Conservation (phyloP, 495 filamentous ascomycete species). For the Aspergillus leporis region DNA sequence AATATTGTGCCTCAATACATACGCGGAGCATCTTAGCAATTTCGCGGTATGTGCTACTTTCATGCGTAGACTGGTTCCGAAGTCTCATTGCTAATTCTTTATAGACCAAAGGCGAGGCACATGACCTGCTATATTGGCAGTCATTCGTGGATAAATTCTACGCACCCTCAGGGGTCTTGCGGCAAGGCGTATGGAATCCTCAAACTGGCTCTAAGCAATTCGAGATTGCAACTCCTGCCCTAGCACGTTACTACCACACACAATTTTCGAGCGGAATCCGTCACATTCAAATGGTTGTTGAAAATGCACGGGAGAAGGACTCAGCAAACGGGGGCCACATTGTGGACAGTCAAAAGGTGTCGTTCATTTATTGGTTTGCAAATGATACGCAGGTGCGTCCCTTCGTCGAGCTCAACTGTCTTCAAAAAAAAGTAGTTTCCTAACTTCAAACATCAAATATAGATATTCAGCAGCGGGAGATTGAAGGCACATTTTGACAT, state of each 20-base stretch:
- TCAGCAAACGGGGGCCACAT: conserved; percentile 61
- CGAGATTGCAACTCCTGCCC: conserved; percentile 70
- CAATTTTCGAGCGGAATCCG: conserved; percentile 82
- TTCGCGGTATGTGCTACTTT: conserved; percentile 53
- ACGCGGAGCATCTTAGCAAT: conserved; percentile 68
- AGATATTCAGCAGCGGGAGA: conserved; percentile 65
- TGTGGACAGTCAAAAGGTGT: conserved; percentile 62
- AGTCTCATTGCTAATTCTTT: conserved; percentile 21
- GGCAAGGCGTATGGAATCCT: conserved; percentile 57
- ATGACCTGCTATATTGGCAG: conserved; percentile 71
- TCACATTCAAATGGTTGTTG: conserved; percentile 74
- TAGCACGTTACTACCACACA: conserved; percentile 79
- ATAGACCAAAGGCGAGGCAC: conserved; percentile 56
- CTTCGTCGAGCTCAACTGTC: neutral
- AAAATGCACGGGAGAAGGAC: conserved; percentile 54
- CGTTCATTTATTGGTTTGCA: conserved; percentile 72
- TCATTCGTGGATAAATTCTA: conserved; percentile 75
- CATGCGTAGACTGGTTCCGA: neutral
- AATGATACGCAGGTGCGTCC: conserved; percentile 66
- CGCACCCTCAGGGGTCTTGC: conserved; percentile 66
- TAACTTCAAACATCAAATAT: conserved; percentile 20
- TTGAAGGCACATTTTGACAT: conserved; percentile 66
- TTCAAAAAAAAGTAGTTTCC: no score
- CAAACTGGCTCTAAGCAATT: conserved; percentile 65
- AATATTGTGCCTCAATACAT: conserved; percentile 64